phyloP scores from a whole-genome alignment of 2,329 filamentous ascomycete species.

The Corinectria fuckeliana region DNA sequence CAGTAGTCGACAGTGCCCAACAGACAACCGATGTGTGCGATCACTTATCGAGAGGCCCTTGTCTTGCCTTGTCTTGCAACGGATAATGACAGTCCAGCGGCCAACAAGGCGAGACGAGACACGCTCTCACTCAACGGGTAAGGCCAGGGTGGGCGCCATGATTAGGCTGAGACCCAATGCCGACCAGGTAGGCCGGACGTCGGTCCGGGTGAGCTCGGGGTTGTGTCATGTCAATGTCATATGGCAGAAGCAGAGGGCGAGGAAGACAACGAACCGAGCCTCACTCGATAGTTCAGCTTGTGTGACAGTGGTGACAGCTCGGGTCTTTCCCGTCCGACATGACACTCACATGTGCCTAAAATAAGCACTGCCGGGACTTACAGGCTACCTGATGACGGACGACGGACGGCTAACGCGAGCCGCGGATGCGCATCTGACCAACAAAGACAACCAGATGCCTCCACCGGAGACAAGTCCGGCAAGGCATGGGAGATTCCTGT shows the following conservation, averaged over 20 bases:
- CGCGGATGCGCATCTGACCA: neutral
- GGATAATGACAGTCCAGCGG: neutral
- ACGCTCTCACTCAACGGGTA: neutral
- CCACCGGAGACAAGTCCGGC: neutral
- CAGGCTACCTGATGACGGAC: neutral
- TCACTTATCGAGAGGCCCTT: neutral
- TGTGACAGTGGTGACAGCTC: neutral
- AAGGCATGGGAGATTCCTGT: no score
- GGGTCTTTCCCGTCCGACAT: neutral
- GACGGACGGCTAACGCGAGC: neutral
- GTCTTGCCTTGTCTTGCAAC: constrained; percentile 4
- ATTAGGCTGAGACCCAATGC: constrained; percentile 1
- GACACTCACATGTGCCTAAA: neutral
- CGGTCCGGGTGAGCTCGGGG: neutral
- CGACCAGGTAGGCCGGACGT: neutral
- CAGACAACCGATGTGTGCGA: neutral
- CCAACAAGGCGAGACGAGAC: constrained; percentile 2
- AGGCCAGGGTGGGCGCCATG: neutral
- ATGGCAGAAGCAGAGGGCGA: neutral
- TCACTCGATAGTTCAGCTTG: neutral
- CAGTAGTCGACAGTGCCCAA: neutral
- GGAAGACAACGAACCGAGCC: neutral
- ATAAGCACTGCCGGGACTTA: neutral
- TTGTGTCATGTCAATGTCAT: constrained; percentile 11
- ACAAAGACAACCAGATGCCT: constrained; percentile 1